Base-by-base conservation (phyloP, 2,329 filamentous ascomycete species). In the Diaporthe destruens region DNA sequence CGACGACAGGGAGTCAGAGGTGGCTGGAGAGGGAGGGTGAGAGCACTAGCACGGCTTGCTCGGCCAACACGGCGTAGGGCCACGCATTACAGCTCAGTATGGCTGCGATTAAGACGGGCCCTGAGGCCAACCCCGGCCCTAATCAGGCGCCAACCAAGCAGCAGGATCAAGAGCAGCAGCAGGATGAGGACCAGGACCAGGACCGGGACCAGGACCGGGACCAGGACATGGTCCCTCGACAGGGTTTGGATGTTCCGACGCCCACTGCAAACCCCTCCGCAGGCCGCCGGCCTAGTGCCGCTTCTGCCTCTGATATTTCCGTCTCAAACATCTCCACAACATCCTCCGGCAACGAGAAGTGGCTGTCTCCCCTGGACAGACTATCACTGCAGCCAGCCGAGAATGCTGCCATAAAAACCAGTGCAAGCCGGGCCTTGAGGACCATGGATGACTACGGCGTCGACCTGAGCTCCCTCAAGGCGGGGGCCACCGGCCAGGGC, bases 321-420 rank as follows among this genome's bases (percentile, higher is more conserved):
- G 7, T 53, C 29, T 61, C 68, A 18, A 53, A 51, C 53, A 44
- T 51, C 32, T 67, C 70, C 18, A 67, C 70, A 14, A 68, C 61
- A 16, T 68, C 70, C 12, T 57, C 53, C 32, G 65, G 44, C 44
- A 71, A 69, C 56, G 61, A 71, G 42, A 72, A 69, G 56, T 72
- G 71, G 63, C 54, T 67, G 12, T 69, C 71, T 34, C 71, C 71
- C 44, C 12, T 69, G 54, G 71, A 72, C 36, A 69, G 42, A 23
- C 36, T 69, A 6, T 59, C 42, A n/a, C 56, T n/a, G n/a, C 57
- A 59, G 57, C 57, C 63, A 23, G 23, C 42, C 12, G 29, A 65
- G 23, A 57, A 65, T 69, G 56, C 23, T 55, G 39, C 51, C 54
- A 55, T 55, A 47, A 47, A 29, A 14, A 47, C 20, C 16, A n/a